Evolutionary conservation across 768 basidiomycete genomes (phyloP), one percentile per base, ranked within the genome.

Genomic region (Lactarius evosmus): DNA sequence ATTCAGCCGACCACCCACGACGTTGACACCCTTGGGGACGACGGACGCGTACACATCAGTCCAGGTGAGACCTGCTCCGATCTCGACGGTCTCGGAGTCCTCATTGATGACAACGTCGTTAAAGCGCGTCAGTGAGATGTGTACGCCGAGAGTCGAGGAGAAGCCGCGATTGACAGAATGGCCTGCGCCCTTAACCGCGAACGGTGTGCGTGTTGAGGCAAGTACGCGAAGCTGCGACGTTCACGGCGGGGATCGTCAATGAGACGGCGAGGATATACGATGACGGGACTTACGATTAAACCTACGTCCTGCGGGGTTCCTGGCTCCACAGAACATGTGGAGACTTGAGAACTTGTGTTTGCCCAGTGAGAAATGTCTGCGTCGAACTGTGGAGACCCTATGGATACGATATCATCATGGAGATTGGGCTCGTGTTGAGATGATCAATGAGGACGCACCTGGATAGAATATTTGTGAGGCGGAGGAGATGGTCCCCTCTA

Each of bases 141-240:
- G 71, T 22, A 73, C 70, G 22, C 72, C 71, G 4, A 55, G 34
- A 5, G 72, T 73, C 7, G 72, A 73, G n/a, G 66, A 70, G 60
- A 72, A 71, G 2, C 68, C 71, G 1, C 51, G 66, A 29, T 70
- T 71, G 4, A 49, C 51, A 1, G 69, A 16, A 49, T 73, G 72
- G 7, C 72, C 72, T 16, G 69, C 72, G 40, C 67, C 64, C 56
- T 73, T 73, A 27, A 69, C 30, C 4, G 66, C 66, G 7, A 65
- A 60, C 5, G 65, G 65, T 17, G 53, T 50, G 30, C 41, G 61
- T 7, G 52, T 29, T 14, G 8, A 12, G 7, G 29, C 44, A 16
- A 66, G 38, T 12, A 54, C 27, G 11, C n/a, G 40, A 25, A 66
- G 62, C 65, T 66, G 16, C 27, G 19, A 4, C 22, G 25, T 25